phyloP scores from a whole-genome alignment of 1,284 basidiomycete genomes.

The Neolentinus lepideus region DNA sequence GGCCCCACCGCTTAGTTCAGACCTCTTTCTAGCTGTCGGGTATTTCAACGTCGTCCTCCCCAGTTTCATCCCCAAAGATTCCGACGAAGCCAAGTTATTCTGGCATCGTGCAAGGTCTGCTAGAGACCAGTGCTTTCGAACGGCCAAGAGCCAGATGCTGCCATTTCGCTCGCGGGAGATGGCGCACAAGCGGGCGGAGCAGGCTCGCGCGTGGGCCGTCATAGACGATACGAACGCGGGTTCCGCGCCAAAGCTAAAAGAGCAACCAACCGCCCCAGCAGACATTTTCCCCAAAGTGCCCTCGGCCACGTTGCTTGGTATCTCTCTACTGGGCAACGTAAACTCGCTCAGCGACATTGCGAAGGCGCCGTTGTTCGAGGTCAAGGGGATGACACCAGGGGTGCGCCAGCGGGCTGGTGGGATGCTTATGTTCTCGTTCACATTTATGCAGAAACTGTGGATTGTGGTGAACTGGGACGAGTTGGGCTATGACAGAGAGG shows the following conservation, averaged over 20 bases:
- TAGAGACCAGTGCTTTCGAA: slow-evolving; percentile 55
- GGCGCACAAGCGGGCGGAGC: slow-evolving; percentile 51
- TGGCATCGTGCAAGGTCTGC: slow-evolving; percentile 68
- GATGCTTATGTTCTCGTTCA: slow-evolving; percentile 74
- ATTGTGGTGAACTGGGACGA: slow-evolving; percentile 70
- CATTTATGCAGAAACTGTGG: slow-evolving; percentile 66
- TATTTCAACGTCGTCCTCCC: slow-evolving; percentile 79
- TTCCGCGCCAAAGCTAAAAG: slow-evolving; percentile 30
- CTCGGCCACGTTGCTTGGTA: slow-evolving; percentile 59
- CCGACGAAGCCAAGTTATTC: slow-evolving; percentile 38
- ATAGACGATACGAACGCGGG: slow-evolving; percentile 60
- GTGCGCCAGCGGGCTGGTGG: slow-evolving; percentile 67
- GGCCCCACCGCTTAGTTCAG: slow-evolving; percentile 29
- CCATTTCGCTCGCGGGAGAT: slow-evolving; percentile 53
- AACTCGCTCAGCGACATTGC: slow-evolving; percentile 71
- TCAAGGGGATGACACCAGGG: slow-evolving; percentile 70
- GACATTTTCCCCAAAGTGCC: slow-evolving; percentile 24
- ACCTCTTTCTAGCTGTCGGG: slow-evolving; percentile 68
- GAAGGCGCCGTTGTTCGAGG: slow-evolving; percentile 41
- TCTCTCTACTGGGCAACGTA: slow-evolving; percentile 73
- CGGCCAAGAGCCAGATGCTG: slow-evolving; percentile 55
- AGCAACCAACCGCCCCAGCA: slow-evolving; percentile 18
- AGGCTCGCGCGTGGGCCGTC: slow-evolving; percentile 58
- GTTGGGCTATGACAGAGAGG: slow-evolving; percentile 56
- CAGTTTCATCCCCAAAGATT: slow-evolving; percentile 44